Base-by-base conservation (phyloP, 1,139 yeast species). In the Citeromyces hawaiiensis region DNA sequence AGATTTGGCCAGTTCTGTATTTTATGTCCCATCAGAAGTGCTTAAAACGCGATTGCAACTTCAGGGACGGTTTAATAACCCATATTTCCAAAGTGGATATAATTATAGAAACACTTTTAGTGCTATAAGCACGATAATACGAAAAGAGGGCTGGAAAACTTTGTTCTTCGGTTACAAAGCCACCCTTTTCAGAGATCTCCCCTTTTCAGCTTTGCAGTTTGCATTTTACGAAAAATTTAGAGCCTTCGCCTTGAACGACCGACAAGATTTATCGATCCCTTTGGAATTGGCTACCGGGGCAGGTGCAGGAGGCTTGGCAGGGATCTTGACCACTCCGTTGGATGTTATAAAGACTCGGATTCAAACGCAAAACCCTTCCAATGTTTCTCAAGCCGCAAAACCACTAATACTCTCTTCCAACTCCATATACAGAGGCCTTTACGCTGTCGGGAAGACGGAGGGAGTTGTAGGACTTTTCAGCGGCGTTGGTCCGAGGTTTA, bases 11-110 rank as follows among this genome's bases (percentile, higher is more conserved):
- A 82, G 94, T 27, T 82, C 94, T 52, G 61, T 91, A n/a, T 79
- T 86, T 37, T 91, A 91, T 51, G 98, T 91, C n/a, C 98, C 98
- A 2, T 78, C 91, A 29, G 98, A 91, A 56, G 97, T 91, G n/a
- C 61, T 91, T 43, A 91, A 93, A 57, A 87, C 98, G 6, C 68
- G 98, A 50, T 61, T 91, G 38, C 98, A 91, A 60, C 63, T 91
- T 40, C 98, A 91, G 59, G 98, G 98, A 1, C 69, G 77, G 39
- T 70, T 73, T 58, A 85, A 87, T 57, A 91, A 88, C 55, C 83
- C 83, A 0, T 67, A 69, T 56, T 87, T 88, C 45, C 57, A 66
- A 38, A 85, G 86, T 10, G 96, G 96, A 0, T 91, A 91, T 59
- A 91, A 91, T 55, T 91, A 91, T 57, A 68, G 66, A 40, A 83